Conservation (phyloP, 306 rosid species). For the Astragalus glycyphyllos region DNA sequence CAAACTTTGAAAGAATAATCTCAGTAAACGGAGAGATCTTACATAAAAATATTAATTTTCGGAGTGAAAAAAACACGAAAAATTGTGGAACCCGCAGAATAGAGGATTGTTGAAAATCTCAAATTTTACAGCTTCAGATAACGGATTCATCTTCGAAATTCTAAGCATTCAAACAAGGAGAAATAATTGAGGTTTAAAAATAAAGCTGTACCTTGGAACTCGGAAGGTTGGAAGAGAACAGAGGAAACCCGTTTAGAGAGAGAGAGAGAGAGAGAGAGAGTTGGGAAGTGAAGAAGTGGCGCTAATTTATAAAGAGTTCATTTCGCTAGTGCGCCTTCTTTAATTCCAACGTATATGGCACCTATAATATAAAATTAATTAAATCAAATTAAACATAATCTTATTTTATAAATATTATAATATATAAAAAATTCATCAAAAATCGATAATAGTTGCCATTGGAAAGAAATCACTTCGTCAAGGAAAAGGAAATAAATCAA, state of each 20-base stretch:
- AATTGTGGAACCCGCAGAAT: slow-evolving; percentile 8
- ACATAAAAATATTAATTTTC: background rate
- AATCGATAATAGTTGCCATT: too few species aligned
- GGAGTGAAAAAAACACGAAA: background rate
- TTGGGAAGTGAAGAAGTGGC: background rate
- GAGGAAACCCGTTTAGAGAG: background rate
- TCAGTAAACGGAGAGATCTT: slow-evolving; percentile 3
- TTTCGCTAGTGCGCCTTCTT: too few species aligned
- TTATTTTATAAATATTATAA: too few species aligned
- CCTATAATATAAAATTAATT: too few species aligned
- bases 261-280: background rate
- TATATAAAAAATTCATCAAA: too few species aligned
- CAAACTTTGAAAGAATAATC: background rate
- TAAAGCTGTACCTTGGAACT: background rate
- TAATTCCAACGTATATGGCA: background rate
- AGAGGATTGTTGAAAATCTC: slow-evolving; percentile 10
- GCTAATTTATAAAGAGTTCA: too few species aligned
- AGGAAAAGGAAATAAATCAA: too few species aligned
- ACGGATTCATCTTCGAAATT: background rate
- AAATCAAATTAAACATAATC: too few species aligned
- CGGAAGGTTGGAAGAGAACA: slow-evolving; percentile 10
- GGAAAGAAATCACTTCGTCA: too few species aligned
- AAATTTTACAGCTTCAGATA: background rate
- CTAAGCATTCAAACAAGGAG: background rate
- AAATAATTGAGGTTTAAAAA: background rate